Evolutionary conservation across 1,139 yeast genomes (phyloP), one percentile per base, ranked within the genome.

Genomic region (Scheffersomyces cryptocercus): DNA sequence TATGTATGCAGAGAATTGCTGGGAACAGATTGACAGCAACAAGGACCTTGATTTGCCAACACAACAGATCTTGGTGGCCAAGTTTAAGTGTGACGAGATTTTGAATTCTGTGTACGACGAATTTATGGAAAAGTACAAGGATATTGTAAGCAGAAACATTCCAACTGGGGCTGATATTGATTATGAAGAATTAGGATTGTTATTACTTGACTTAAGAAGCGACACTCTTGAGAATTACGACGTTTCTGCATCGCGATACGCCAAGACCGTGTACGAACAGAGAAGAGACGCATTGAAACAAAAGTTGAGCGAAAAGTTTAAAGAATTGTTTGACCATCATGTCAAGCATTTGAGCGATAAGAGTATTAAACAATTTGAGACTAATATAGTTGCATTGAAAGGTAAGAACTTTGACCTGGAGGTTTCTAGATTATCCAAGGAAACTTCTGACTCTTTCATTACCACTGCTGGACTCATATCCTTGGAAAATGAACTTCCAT

Each of bases 11-110:
- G 85, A 84, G 44, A 88, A 84, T 58, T 85, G 96, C 52, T 93
- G 99, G 99, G 85, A 87, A 41, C 97, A 90, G 63, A 93, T 93
- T 56, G 96, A 90, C 64, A 77, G 79, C 48, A 93, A 93, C 66
- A 91, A 89, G 65, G 99, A 93, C 61, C 78, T 93, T 54, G 99
- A 93, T 65, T 75, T 93, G 54, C 99, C 99, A 24, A 91, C 98
- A 0, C 99, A 93, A 62, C 99, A 93, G 62, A 88, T 89, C 37
- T 72, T 93, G 47, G 98, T 93, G 14, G 96, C 99, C 4, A 82
- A 93, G 54, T 93, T 89, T 68, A 83, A 96, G 59, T 93, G 99
- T 64, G 96, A 91, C 56, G 99, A 93, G 62, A 87, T 95, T 41
- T 77, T 83, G 26, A 66, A 70, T 28, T 68, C 66, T 34, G 75